These are phyloP conservation scores for Cucurbitaria berberidis DNA, from an alignment of 2,329 filamentous ascomycete species.

Conservation along the genomic window DNA sequence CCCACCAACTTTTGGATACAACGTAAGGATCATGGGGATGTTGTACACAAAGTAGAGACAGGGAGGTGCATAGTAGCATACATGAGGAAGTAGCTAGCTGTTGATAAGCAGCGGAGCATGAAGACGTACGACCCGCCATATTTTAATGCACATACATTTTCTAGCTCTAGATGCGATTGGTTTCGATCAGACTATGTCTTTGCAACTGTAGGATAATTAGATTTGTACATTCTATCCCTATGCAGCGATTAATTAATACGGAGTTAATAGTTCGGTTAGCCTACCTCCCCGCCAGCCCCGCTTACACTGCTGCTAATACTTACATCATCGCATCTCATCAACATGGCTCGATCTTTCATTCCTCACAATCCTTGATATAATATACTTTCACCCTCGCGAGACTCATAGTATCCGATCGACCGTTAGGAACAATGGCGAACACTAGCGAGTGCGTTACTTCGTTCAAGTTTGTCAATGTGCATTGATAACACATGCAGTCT, in stretches of 20 bases:
- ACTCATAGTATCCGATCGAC: not conserved
- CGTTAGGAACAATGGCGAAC: constrained; percentile 4
- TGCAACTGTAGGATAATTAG: constrained; percentile 3
- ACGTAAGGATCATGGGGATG: not conserved
- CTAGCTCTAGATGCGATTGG: not conserved
- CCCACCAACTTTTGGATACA: constrained; percentile 13
- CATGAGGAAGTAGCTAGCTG: not conserved
- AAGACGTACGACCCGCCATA: not conserved
- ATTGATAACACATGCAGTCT: constrained; percentile 39
- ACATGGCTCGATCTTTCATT: not conserved
- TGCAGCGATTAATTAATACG: too few species aligned
- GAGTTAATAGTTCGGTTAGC: constrained; percentile 10
- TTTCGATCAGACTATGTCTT: not conserved
- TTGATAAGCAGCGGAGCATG: not conserved
- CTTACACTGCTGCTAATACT: not conserved
- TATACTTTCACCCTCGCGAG: not conserved
- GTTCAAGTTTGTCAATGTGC: too few species aligned
- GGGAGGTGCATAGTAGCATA: not conserved
- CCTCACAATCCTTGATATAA: not conserved
- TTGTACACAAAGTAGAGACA: not conserved
- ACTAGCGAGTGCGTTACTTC: constrained; percentile 10
- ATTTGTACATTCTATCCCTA: too few species aligned
- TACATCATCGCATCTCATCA: constrained; percentile 5
- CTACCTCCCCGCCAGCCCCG: constrained; percentile 6
- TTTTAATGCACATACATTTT: not conserved